phyloP scores from a whole-genome alignment of 345 rosid species.

The Rubroshorea leprosula region DNA sequence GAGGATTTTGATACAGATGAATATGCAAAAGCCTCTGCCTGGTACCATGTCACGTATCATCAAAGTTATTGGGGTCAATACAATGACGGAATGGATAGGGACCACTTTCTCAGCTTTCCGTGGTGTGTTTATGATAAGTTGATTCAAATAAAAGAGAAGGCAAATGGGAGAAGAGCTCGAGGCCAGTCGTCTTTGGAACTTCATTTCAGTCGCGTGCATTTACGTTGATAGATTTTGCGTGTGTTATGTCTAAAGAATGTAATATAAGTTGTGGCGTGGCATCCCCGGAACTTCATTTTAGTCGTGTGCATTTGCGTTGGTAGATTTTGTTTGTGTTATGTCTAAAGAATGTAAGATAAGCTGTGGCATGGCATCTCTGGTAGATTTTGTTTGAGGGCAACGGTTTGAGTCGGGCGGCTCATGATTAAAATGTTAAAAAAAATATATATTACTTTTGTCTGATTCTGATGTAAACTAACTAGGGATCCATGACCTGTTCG shows the following conservation, averaged over 20 bases:
- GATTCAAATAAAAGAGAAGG: conserved; percentile 17
- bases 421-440: too few species aligned
- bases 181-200: not conserved
- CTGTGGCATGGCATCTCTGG: too few species aligned
- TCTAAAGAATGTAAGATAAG: too few species aligned
- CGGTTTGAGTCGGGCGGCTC: too few species aligned
- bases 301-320: too few species aligned
- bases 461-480: too few species aligned
- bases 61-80: conserved; percentile 23
- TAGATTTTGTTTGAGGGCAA: too few species aligned
- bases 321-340: too few species aligned
- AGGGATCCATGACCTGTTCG: too few species aligned
- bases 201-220: not conserved
- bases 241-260: not conserved
- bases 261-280: too few species aligned
- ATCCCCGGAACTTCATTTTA: too few species aligned
- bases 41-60: conserved; percentile 44
- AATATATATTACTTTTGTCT: too few species aligned
- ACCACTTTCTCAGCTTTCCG: conserved; percentile 35
- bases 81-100: conserved; percentile 14
- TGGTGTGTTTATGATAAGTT: conserved; percentile 35
- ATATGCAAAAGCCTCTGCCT: conserved; percentile 42
- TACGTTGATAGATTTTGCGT: not conserved
- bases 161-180: not conserved
- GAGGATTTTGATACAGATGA: conserved; percentile 14